Evolutionary conservation across 352 stramenopile species (phyloP), one percentile per base, ranked within the genome.

Genomic region (Phytopythium aichiense): DNA sequence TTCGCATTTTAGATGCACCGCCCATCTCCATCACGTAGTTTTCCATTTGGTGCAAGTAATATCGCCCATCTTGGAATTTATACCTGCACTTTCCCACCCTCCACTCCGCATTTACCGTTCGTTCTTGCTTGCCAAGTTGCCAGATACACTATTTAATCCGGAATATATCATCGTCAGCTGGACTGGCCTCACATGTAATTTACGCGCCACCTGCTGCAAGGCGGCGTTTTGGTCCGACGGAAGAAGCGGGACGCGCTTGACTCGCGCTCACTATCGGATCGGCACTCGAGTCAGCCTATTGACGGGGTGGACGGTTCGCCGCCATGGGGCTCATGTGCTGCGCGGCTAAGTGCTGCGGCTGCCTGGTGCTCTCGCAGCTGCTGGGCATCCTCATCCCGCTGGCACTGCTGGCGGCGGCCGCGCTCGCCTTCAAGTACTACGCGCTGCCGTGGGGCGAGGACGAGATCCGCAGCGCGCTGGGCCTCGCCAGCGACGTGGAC

Each of bases 321-420:
- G 15, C 53, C 55, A 87, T 82, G 74, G 76, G 69, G 64, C 66
- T 81, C 60, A 31, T 83, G 31, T 84, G 73, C 61, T 87, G 72
- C 56, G 74, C 71, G 48, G 65, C 74, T 55, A 89, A 91, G 68
- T 92, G 81, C 71, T 92, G 84, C 74, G 79, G 84, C 63, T 92
- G 81, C 69, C 81, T 92, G 51, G 58, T 79, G 54, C 66, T 92
- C 51, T 79, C 81, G 60, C 81, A 92, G 72, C 72, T 92, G 59
- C 79, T 87, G 46, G 72, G 67, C 25, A 60, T 92, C 51, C 67
- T 91, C 52, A 51, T 93, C 53, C 79, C 73, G 22, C 66, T 91
- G 23, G 76, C 51, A 31, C 52, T 83, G 60, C 59, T 93, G 61
- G 69, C 71, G 30, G 70, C 73, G 9, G 77, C 93, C 58, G 60